These are phyloP conservation scores for Suillus decipiens DNA, from an alignment of 768 basidiomycete species.

Conservation along the genomic window DNA sequence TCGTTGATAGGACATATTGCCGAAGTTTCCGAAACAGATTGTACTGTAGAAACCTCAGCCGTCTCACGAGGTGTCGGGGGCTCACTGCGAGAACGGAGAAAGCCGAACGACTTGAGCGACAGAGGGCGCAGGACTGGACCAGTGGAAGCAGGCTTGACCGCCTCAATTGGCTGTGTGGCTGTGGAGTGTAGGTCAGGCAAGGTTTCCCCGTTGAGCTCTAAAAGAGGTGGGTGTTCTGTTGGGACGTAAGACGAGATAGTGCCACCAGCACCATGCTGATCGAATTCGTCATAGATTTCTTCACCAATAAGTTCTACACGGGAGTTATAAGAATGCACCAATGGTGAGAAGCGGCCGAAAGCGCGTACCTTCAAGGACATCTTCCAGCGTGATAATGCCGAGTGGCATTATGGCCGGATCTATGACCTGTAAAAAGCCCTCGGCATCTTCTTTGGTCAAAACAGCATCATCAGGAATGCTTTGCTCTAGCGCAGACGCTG, in stretches of 20 bases:
- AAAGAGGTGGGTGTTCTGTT: constrained; percentile 29
- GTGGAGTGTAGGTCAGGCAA: constrained; percentile 12
- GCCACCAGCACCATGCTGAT: constrained; percentile 72
- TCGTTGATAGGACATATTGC: not conserved
- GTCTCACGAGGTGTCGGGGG: constrained; percentile 53
- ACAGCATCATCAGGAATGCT: constrained; percentile 90
- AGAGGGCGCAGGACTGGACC: constrained; percentile 39
- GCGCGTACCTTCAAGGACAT: constrained; percentile 78
- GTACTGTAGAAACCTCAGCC: constrained; percentile 6
- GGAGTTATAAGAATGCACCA: not conserved
- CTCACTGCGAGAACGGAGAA: constrained; percentile 58
- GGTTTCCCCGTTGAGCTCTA: constrained; percentile 28
- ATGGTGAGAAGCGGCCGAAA: not conserved
- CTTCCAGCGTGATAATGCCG: constrained; percentile 92
- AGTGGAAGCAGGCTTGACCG: constrained; percentile 18
- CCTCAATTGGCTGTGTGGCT: not conserved
- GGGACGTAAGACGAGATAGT: constrained; percentile 45
- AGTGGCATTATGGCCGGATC: constrained; percentile 84
- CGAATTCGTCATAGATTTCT: constrained; percentile 92
- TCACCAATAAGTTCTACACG: constrained; percentile 82
- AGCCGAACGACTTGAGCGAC: constrained; percentile 48
- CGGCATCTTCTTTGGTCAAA: constrained; percentile 69
- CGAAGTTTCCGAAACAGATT: not conserved
- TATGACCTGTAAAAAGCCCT: constrained; percentile 82
- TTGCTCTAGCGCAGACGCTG: constrained; percentile 63